These are phyloP conservation scores for Carpinus fangiana DNA, from an alignment of 306 rosid species.

Conservation along the genomic window DNA sequence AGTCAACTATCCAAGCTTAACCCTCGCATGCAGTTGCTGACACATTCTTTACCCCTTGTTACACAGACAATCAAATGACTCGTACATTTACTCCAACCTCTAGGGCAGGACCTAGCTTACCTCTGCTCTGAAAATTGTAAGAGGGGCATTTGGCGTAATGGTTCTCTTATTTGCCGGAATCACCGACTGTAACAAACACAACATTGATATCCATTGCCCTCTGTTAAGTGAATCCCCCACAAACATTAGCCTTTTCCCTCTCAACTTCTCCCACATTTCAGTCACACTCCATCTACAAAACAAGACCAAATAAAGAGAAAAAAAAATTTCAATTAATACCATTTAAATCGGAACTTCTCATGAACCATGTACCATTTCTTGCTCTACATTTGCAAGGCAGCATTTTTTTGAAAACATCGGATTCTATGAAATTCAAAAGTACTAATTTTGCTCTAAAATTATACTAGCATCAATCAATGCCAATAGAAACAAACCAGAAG, in stretches of 20 bases:
- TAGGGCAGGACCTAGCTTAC: slow-evolving; percentile 36
- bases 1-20: too few relatives aligned
- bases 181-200: slow-evolving; percentile 86
- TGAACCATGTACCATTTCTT: slow-evolving; percentile 1
- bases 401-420: neutral
- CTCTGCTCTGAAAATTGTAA: slow-evolving; percentile 91
- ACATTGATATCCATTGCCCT: slow-evolving; percentile 98
- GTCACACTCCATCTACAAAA: slow-evolving; percentile 65
- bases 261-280: slow-evolving; percentile 94
- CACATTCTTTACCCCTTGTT: neutral
- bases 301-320: neutral
- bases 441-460: neutral
- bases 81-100: neutral
- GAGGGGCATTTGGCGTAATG: slow-evolving; percentile 90
- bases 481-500: neutral
- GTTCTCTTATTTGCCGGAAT: slow-evolving; percentile 83
- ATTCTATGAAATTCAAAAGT: neutral
- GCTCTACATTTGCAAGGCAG: neutral
- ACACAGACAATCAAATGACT: neutral
- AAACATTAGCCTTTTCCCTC: slow-evolving; percentile 91
- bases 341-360: neutral
- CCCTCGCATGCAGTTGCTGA: neutral
- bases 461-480: neutral
- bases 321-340: slow-evolving; percentile 26
- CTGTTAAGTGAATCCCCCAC: slow-evolving; percentile 96